These are phyloP conservation scores for Meyerozyma guilliermondii DNA, from an alignment of 1,139 yeast species.

Conservation along the genomic window DNA sequence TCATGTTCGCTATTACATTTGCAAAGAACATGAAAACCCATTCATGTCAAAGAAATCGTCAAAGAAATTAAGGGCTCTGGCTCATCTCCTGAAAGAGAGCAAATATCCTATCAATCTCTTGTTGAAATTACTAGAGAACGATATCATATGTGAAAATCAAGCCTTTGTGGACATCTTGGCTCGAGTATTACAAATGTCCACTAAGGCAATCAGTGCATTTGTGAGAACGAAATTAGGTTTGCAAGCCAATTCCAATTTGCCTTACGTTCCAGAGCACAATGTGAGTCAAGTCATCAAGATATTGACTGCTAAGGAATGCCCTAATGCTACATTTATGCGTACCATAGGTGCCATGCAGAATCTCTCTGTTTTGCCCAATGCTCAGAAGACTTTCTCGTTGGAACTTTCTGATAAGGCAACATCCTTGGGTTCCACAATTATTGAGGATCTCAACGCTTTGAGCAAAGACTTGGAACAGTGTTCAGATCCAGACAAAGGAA, in stretches of 20 bases:
- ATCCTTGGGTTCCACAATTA: constrained; percentile 51
- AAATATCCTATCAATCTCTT: constrained; percentile 72
- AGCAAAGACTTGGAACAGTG: constrained; percentile 40
- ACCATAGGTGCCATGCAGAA: constrained; percentile 82
- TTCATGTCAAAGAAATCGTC: constrained; percentile 42
- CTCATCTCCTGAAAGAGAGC: constrained; percentile 28
- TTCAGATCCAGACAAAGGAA: constrained; percentile 39
- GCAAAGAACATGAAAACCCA: constrained; percentile 75
- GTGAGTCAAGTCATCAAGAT: constrained; percentile 62
- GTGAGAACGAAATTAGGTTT: constrained; percentile 21
- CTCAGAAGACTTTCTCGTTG: constrained; percentile 59
- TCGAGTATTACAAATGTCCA: constrained; percentile 68
- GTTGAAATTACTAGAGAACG: constrained; percentile 57
- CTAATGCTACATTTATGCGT: constrained; percentile 80
- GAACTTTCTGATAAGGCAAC: constrained; percentile 70
- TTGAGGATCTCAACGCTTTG: constrained; percentile 51
- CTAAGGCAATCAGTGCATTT: constrained; percentile 61
- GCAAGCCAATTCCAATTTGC: constrained; percentile 44
- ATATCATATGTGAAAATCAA: constrained; percentile 63
- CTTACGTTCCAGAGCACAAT: constrained; percentile 60
- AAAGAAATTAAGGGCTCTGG: constrained; percentile 28
- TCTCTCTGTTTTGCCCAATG: constrained; percentile 56
- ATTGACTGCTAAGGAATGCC: constrained; percentile 80
- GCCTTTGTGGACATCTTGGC: constrained; percentile 75
- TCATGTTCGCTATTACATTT: constrained; percentile 68